Conservation (phyloP, 306 rosid genomes). For the Prunus armeniaca region DNA sequence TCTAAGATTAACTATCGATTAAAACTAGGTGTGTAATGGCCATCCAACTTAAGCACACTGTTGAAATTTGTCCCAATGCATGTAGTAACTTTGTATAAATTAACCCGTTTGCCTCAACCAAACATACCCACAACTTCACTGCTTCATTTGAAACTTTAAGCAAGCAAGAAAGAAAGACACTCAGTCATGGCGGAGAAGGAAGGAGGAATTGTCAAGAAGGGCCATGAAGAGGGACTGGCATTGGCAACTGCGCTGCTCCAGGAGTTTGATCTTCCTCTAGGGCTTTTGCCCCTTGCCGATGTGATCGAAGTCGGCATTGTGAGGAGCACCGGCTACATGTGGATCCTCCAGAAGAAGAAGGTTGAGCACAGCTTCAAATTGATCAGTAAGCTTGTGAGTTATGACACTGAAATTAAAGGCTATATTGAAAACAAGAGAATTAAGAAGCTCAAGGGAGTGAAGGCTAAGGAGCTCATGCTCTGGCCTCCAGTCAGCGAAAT, state of each 20-base stretch:
- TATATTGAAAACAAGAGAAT: conserved; percentile 51
- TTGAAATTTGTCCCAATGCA: not conserved
- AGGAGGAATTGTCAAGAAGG: conserved; percentile 65
- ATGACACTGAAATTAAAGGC: conserved; percentile 51
- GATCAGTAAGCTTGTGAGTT: conserved; percentile 69
- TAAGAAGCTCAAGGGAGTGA: conserved; percentile 72
- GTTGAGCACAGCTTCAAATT: conserved; percentile 78
- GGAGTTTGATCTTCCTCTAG: conserved; percentile 61
- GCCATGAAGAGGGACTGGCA: conserved; percentile 59
- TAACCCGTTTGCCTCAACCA: not conserved
- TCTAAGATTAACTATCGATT: not conserved
- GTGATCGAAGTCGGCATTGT: conserved; percentile 72
- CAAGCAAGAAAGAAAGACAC: not conserved
- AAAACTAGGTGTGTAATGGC: not conserved
- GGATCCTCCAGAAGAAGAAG: conserved; percentile 66
- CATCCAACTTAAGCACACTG: not conserved
- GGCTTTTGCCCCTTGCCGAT: conserved; percentile 59
- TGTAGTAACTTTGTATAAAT: not conserved
- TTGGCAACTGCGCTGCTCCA: conserved; percentile 46
- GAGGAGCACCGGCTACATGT: conserved; percentile 59
- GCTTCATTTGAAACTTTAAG: not conserved
- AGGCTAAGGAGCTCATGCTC: conserved; percentile 79
- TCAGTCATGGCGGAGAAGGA: conserved; percentile 58
- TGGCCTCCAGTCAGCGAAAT: conserved; percentile 92
- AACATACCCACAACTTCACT: not conserved